Evolutionary conservation across 1,139 yeast species (phyloP).

Genomic region (Pichia sp.): DNA sequence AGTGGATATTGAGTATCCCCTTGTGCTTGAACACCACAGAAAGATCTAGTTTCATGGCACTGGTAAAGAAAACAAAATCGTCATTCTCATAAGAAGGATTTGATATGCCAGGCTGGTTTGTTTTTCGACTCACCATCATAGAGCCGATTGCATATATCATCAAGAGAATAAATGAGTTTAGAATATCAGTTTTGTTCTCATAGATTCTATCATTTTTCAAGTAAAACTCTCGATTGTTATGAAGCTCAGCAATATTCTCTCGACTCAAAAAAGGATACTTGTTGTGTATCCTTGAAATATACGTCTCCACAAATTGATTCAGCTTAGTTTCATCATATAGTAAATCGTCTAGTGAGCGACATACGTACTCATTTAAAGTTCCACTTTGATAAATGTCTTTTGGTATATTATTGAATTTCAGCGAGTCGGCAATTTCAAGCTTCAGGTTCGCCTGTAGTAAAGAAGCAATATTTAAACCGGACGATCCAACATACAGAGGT

Average conservation of each 20-base stretch:
- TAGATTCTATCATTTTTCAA: not conserved
- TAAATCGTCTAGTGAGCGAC: not conserved
- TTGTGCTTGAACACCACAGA: conserved; percentile 10
- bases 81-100: conserved; percentile 3
- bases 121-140: not conserved
- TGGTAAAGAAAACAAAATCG: conserved; percentile 13
- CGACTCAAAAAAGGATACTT: conserved; percentile 15
- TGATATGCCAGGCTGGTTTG: not conserved
- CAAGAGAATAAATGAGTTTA: conserved; percentile 12
- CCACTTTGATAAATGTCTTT: not conserved
- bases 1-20: conserved; percentile 10
- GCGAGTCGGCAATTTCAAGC: conserved; percentile 2
- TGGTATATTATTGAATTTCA: not conserved
- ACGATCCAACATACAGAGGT: conserved; percentile 17
- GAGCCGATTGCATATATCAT: conserved; percentile 17
- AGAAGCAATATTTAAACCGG: conserved; percentile 17
- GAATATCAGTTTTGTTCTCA: not conserved
- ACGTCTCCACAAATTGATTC: not conserved
- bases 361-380: not conserved
- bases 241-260: conserved; percentile 4
- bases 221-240: conserved; percentile 5
- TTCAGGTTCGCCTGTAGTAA: conserved; percentile 12
- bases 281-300: conserved; percentile 4
- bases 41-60: conserved; percentile 12
- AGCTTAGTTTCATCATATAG: not conserved